Evolutionary conservation across 192 early-diverging fungal species (phyloP), one percentile per base, ranked within the genome.

Genomic region (Rhizophagus sp.): DNA sequence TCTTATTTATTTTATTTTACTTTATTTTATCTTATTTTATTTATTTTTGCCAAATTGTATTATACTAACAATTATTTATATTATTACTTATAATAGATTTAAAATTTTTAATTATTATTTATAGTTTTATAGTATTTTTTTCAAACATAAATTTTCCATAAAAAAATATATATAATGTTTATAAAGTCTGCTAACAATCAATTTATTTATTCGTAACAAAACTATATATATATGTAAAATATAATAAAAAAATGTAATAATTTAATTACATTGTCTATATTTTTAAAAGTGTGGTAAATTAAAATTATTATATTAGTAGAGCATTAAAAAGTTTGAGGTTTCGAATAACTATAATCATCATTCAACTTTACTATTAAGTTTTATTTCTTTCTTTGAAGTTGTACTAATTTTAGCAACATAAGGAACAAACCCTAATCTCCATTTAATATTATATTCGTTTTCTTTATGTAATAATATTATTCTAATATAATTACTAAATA

Each of bases 401-500:
- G 11, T 65, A 27, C 22, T 34, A 7, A 33, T 8, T 30, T 76
- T 36, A 69, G 81, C 85, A 22, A 90, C 77, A 64, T 86, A 88
- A 22, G 89, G 89, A 73, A 90, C 74, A 25, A 84, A 73, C 1
- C 81, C 71, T 1, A 82, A 71, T 52, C 79, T 19, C 74, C 80
- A 80, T 47, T 72, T 81, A n/a, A 89, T 36, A 27, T 77, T 25
- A 34, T 39, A 72, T 65, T 85, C 75, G 66, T 83, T 85, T 50
- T 82, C 25, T 73, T 85, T 83, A 70, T 78, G 82, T 24, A 88
- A 85, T 80, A 84, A 85, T 52, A 88, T 84, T 52, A 88, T 66
- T 24, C 89, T 85, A 79, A 90, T 67, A 78, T 88, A 88, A 82
- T 88, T 87, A 80, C 87, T 87, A 71, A 85, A 88, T 3, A 89